Evolutionary conservation across 192 early-diverging fungal genomes (phyloP).

Genomic region (Backusella parvicylindrica): DNA sequence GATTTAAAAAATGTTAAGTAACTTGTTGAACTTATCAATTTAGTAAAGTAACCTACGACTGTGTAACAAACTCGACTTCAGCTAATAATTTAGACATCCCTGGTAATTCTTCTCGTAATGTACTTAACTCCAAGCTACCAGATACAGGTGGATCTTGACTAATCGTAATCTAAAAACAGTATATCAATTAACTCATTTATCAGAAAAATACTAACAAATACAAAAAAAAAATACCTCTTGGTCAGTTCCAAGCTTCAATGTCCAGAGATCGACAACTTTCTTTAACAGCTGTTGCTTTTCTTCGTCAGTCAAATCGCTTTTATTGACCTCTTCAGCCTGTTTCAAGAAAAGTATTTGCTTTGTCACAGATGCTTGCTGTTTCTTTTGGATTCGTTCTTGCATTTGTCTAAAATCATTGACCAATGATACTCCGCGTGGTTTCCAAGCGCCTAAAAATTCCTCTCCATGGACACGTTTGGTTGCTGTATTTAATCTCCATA

Average conservation of each 20-base stretch:
- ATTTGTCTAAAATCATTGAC: conserved; percentile 52
- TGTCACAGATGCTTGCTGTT: conserved; percentile 39
- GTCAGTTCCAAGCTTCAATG: conserved; percentile 25
- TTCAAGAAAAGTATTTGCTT: conserved; percentile 38
- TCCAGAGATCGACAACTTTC: conserved; percentile 29
- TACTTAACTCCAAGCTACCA: conserved; percentile 14
- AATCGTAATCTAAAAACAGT: conserved; percentile 32
- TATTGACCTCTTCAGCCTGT: neutral
- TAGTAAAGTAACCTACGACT: conserved; percentile 32
- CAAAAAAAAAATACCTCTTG: conserved; percentile 33
- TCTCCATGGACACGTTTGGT: conserved; percentile 72
- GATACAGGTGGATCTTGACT: conserved; percentile 44
- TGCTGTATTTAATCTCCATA: conserved; percentile 72
- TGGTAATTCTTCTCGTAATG: conserved; percentile 1
- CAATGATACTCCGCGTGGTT: conserved; percentile 65
- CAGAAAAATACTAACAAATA: neutral
- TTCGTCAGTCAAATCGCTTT: neutral
- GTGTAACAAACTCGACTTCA: conserved; percentile 39
- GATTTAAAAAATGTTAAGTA: neutral
- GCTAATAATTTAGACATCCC: conserved; percentile 34
- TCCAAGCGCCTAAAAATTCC: conserved; percentile 63
- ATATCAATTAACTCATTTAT: neutral
- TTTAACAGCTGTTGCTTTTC: conserved; percentile 13
- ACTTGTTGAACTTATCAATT: neutral
- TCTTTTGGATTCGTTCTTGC: conserved; percentile 21